phyloP scores from a whole-genome alignment of 2,329 filamentous ascomycete genomes.

The Exophiala lecanii-corni region DNA sequence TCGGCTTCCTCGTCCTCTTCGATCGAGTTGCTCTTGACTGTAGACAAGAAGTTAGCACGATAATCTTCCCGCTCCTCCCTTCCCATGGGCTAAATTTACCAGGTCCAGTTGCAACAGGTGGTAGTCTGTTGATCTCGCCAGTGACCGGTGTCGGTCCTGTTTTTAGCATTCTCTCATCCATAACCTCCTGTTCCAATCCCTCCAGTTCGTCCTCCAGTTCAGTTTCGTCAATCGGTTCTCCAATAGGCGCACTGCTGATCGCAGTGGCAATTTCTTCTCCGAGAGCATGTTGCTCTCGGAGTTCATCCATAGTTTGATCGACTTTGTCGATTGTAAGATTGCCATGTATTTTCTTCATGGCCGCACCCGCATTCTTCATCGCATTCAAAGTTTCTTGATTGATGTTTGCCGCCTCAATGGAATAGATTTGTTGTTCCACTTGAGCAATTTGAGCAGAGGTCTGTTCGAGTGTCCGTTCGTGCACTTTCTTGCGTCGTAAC shows the following conservation, averaged over 20 bases:
- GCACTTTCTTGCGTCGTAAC: constrained; percentile 87
- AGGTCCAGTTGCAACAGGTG: constrained; percentile 67
- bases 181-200: constrained; percentile 79
- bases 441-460: constrained; percentile 85
- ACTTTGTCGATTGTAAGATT: constrained; percentile 91
- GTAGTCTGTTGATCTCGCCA: constrained; percentile 72
- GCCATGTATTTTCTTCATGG: constrained; percentile 90
- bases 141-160: constrained; percentile 78
- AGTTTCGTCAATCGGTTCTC: constrained; percentile 71
- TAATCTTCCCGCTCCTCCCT: too few relatives aligned
- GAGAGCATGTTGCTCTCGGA: constrained; percentile 87
- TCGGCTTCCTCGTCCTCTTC: constrained; percentile 97
- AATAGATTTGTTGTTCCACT: constrained; percentile 90
- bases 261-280: constrained; percentile 88
- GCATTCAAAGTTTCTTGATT: constrained; percentile 93
- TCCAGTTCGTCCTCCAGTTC: constrained; percentile 85
- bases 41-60: constrained; percentile 31
- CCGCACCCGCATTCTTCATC: constrained; percentile 84
- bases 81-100: too few relatives aligned
- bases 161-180: constrained; percentile 91
- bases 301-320: constrained; percentile 87
- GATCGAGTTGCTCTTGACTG: constrained; percentile 49
- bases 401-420: constrained; percentile 97
- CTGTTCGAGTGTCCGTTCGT: constrained; percentile 87
- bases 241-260: constrained; percentile 67